phyloP scores from a whole-genome alignment of 257 asterid genomes.

The Catharanthus roseus region DNA sequence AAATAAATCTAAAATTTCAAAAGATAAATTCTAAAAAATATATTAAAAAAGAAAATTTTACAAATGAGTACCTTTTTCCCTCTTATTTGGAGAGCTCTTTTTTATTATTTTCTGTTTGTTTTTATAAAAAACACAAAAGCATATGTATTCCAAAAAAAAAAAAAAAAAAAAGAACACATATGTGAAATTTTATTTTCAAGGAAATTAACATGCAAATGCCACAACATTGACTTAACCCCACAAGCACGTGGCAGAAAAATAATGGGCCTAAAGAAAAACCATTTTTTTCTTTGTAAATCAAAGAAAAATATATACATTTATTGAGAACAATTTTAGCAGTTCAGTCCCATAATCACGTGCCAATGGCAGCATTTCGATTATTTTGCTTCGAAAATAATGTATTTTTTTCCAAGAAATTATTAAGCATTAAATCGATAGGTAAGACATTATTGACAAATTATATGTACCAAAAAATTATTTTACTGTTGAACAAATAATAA shows the following conservation, averaged over 20 bases:
- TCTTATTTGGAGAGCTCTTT: no score
- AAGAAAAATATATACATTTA: not conserved
- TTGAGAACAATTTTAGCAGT: constrained; percentile 13
- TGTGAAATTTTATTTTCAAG: no score
- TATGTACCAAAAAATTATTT: constrained; percentile 6
- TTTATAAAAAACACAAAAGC: no score
- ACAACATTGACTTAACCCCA: constrained; percentile 13
- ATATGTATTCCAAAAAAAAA: no score
- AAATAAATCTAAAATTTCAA: no score
- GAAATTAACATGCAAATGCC: no score
- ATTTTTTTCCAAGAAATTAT: constrained; percentile 24
- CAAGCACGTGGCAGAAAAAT: constrained; percentile 17
- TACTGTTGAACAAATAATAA: not conserved
- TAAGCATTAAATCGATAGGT: constrained; percentile 42
- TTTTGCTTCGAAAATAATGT: constrained; percentile 9
- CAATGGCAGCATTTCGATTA: constrained; percentile 37
- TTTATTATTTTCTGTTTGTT: no score
- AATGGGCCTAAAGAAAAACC: not conserved
- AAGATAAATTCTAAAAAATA: no score
- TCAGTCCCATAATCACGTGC: constrained; percentile 55
- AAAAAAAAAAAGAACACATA: no score
- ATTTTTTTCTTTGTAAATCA: no score
- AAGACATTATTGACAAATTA: constrained; percentile 35
- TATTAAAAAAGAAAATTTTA: no score
- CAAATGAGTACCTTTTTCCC: no score